These are phyloP conservation scores for Scedosporium apiospermum DNA, from an alignment of 2,329 filamentous ascomycete genomes.

Conservation along the genomic window DNA sequence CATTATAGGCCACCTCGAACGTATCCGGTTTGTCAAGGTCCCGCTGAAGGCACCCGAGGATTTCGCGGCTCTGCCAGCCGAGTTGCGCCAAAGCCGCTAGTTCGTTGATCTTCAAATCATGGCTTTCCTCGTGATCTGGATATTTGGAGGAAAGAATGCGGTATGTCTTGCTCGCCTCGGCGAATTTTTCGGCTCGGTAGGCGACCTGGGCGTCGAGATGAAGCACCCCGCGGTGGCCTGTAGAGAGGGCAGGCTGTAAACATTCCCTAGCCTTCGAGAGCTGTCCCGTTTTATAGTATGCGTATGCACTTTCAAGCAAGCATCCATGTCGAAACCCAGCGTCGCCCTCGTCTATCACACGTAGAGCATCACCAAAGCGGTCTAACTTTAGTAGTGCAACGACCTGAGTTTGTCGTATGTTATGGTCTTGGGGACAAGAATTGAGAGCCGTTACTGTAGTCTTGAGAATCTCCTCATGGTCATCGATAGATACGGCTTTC, in stretches of 20 bases:
- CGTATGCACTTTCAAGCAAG: slow-evolving; percentile 65
- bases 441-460: slow-evolving; percentile 53
- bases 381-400: slow-evolving; percentile 75
- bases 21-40: slow-evolving; percentile 32
- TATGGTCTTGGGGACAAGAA: slow-evolving; percentile 45
- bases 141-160: slow-evolving; percentile 39
- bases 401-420: slow-evolving; percentile 59
- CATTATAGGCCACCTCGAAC: slow-evolving; percentile 77
- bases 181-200: slow-evolving; percentile 67
- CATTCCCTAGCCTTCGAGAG: slow-evolving; percentile 47
- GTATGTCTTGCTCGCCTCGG: slow-evolving; percentile 56
- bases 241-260: neutral
- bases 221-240: slow-evolving; percentile 26
- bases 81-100: slow-evolving; percentile 63
- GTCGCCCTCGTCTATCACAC: slow-evolving; percentile 55
- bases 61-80: slow-evolving; percentile 41
- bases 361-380: slow-evolving; percentile 68
- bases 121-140: slow-evolving; percentile 50
- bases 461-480: slow-evolving; percentile 66
- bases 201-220: slow-evolving; percentile 58
- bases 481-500: slow-evolving; percentile 46
- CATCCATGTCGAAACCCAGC: slow-evolving; percentile 51
- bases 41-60: slow-evolving; percentile 16
- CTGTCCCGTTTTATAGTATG: slow-evolving; percentile 71
- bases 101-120: slow-evolving; percentile 69